Evolutionary conservation across 2,329 filamentous ascomycete species (phyloP).

Genomic region (Colletotrichum trifolii): DNA sequence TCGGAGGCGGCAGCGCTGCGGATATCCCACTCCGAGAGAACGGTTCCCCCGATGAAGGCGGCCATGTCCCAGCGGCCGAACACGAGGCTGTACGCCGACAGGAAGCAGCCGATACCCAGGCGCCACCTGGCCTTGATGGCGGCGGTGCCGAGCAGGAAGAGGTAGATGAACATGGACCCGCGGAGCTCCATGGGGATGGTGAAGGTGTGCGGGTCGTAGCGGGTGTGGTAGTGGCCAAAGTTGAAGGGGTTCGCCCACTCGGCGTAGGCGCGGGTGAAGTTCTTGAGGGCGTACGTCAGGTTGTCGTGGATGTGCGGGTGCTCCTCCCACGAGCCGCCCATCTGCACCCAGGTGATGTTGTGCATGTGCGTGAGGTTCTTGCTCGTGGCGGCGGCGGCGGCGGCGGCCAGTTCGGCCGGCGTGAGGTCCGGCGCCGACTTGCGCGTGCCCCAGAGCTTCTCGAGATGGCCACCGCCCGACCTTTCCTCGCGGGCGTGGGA

Average conservation of each 20-base stretch:
- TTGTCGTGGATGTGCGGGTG: conserved; percentile 53
- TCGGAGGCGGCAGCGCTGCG: conserved; percentile 34
- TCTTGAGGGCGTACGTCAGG: conserved; percentile 49
- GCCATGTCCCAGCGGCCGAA: conserved; percentile 55
- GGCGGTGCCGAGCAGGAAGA: conserved; percentile 52
- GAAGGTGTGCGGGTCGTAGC: conserved; percentile 54
- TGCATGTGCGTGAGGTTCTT: conserved; percentile 50
- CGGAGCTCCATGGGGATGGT: conserved; percentile 56
- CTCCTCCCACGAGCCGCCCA: conserved; percentile 55
- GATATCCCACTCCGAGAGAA: conserved; percentile 52
- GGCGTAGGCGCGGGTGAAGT: conserved; percentile 50
- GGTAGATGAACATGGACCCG: conserved; percentile 53
- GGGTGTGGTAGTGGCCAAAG: conserved; percentile 51
- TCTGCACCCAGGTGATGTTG: conserved; percentile 48
- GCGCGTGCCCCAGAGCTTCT: conserved; percentile 17
- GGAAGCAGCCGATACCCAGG: conserved; percentile 42
- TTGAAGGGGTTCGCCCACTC: conserved; percentile 56
- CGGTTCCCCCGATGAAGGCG: conserved; percentile 50
- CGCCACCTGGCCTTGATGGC: conserved; percentile 50
- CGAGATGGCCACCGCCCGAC: conserved; percentile 14
- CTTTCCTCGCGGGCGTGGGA: conserved; percentile 3
- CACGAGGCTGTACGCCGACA: conserved; percentile 48
- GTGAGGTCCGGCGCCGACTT: conserved; percentile 4
- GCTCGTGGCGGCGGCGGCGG: conserved; percentile 39
- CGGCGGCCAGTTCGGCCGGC: conserved; percentile 6